Evolutionary conservation across 495 filamentous ascomycete genomes (phyloP).

Genomic region (Penicillium antarcticum): DNA sequence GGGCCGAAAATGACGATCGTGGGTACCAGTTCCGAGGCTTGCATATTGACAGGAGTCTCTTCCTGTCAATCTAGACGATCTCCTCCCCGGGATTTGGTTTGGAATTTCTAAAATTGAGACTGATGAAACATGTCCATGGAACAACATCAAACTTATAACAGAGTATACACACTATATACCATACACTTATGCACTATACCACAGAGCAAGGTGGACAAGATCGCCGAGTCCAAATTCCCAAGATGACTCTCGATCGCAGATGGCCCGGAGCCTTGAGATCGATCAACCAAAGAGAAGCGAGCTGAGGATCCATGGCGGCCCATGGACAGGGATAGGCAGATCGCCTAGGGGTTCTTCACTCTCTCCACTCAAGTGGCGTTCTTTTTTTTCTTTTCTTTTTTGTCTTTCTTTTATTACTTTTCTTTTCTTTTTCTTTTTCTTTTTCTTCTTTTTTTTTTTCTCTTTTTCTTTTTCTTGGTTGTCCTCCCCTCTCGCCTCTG

Average conservation of each 20-base stretch:
- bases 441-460: constrained; percentile 6
- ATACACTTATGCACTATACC: no score
- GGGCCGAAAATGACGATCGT: constrained; percentile 44
- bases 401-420: not conserved
- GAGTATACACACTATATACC: constrained; percentile 4
- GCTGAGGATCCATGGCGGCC: constrained; percentile 15
- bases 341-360: constrained; percentile 26
- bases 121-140: no score
- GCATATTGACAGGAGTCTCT: constrained; percentile 29
- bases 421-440: not conserved
- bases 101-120: not conserved
- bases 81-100: not conserved
- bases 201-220: constrained; percentile 17
- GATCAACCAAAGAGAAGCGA: constrained; percentile 17
- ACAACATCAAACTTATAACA: no score
- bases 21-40: constrained; percentile 28
- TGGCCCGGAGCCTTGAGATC: constrained; percentile 18
- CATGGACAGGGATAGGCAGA: constrained; percentile 19
- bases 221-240: constrained; percentile 5
- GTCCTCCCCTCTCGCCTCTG: constrained; percentile 1
- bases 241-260: constrained; percentile 19
- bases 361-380: constrained; percentile 18
- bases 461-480: constrained; percentile 3
- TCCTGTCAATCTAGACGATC: constrained; percentile 22
- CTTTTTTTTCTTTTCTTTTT: not conserved